Base-by-base conservation (phyloP, 169 alveolate species). In the Plasmodium reichenowi region DNA sequence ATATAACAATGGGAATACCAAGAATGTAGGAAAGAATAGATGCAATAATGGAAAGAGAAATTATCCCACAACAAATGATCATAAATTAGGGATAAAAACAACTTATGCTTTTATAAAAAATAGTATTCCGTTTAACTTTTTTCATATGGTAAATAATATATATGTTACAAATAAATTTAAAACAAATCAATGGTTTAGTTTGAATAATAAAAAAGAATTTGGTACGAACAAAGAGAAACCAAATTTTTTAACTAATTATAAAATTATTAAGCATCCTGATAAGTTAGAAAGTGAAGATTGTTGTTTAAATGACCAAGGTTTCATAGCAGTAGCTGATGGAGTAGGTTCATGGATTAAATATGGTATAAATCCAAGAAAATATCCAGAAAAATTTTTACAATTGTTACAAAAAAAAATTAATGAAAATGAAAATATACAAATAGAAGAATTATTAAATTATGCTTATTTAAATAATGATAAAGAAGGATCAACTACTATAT, bases 291-390 rank as follows among this genome's bases (percentile, higher is more conserved):
- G 72, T 76, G 75, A 76, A 26, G 89, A 66, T 26, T 64, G 75
- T 68, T 76, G 89, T 64, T 64, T 76, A 20, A 76, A 76, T 64
- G 89, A 75, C 3, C 13, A 76, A 4, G 75, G 26, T 1, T 76
- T 63, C 48, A 76, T 76, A 75, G 76, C 75, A 20, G 50, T 76
- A 50, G 89, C 89, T 64, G 89, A 64, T 64, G 78, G 78, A 12
- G 68, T 50, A 43, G 72, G 78, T n/a, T 29, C 76, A 2, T 38
- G 68, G 76, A 26, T 63, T n/a, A 76, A 43, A 58, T 66, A 59
- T 58, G 88, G 88, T 1, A 26, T 76, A 64, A 52, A 64, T 48
- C 75, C 89, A 64, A 64, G 89, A 76, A 47, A 76, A 48, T 76
- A 76, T 43, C 72, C 70, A 4, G 62, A 66, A 29, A 48, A 48